Conservation (phyloP, 2,329 filamentous ascomycete species). For the Aureobasidium sp. region DNA sequence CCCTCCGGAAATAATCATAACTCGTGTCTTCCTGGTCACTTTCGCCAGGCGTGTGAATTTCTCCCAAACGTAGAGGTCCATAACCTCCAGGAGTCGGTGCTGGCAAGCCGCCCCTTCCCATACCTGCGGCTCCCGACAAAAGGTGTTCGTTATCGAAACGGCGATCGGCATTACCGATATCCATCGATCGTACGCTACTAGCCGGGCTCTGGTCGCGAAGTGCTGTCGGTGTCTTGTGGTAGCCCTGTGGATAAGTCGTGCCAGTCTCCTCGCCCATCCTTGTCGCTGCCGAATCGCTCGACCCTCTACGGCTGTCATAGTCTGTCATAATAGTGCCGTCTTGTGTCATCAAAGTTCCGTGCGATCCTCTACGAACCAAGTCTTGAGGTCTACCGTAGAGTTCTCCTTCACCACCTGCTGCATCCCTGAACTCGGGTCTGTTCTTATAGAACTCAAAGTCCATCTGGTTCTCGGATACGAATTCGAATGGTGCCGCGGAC, state of each 20-base stretch:
- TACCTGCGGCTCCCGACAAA: constrained; percentile 24
- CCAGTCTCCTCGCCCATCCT: constrained; percentile 25
- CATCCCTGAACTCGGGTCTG: constrained; percentile 76
- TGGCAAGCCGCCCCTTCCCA: constrained; percentile 24
- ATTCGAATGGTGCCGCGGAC: constrained; percentile 62
- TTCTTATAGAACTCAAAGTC: constrained; percentile 93
- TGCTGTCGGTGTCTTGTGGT: constrained; percentile 38
- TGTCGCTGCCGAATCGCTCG: constrained; percentile 25
- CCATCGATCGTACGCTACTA: constrained; percentile 23
- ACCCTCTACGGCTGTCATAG: constrained; percentile 21
- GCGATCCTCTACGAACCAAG: constrained; percentile 54
- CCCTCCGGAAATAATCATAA: constrained; percentile 34
- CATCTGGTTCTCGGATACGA: constrained; percentile 77
- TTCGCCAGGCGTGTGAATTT: constrained; percentile 23
- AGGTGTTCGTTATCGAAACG: constrained; percentile 19
- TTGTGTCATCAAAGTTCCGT: constrained; percentile 37
- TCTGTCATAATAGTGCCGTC: constrained; percentile 19
- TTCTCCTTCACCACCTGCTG: constrained; percentile 67
- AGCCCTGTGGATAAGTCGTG: constrained; percentile 40
- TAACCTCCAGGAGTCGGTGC: constrained; percentile 22
- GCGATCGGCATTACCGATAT: constrained; percentile 21
- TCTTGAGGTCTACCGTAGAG: constrained; percentile 52
- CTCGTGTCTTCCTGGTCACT: constrained; percentile 31
- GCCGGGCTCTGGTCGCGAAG: constrained; percentile 38
- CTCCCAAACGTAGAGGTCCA: constrained; percentile 22